These are phyloP conservation scores for Sporisorium graminicola DNA, from an alignment of 1,284 basidiomycete species.

Conservation along the genomic window DNA sequence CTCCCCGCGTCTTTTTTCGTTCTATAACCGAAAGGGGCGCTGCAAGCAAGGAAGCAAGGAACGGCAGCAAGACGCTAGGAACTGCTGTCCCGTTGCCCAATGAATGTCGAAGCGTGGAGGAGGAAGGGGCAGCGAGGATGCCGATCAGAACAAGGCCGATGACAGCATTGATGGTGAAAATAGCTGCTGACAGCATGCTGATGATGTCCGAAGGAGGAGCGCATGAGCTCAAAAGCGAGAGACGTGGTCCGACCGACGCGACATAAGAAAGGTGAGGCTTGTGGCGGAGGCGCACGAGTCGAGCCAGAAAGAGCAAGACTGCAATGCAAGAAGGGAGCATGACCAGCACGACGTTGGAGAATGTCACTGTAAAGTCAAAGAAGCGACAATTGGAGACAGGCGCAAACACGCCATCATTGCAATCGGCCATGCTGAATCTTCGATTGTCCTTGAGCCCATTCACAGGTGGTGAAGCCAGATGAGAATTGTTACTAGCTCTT, in stretches of 20 bases:
- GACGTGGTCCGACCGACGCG: constrained; percentile 10
- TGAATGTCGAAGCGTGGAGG: constrained; percentile 9
- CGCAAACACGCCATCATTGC: constrained; percentile 51
- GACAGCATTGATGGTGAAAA: constrained; percentile 31
- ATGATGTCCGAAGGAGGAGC: constrained; percentile 33
- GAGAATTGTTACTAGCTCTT: no score
- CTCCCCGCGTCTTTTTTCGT: constrained; percentile 46
- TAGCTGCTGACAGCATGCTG: constrained; percentile 30
- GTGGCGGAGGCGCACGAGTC: constrained; percentile 18
- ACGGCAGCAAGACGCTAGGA: constrained; percentile 32
- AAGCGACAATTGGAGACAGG: constrained; percentile 53
- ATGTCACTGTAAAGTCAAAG: constrained; percentile 58
- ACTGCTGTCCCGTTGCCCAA: constrained; percentile 19
- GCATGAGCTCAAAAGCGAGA: constrained; percentile 24
- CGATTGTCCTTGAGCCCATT: no score
- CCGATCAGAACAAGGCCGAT: constrained; percentile 27
- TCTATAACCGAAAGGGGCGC: constrained; percentile 36
- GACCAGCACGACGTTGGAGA: constrained; percentile 49
- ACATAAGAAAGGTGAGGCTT: constrained; percentile 30
- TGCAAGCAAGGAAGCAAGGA: constrained; percentile 33
- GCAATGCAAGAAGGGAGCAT: constrained; percentile 44
- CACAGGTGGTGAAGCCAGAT: no score
- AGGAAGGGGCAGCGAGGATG: constrained; percentile 20
- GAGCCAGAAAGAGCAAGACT: constrained; percentile 19
- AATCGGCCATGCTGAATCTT: constrained; percentile 26